Evolutionary conservation across 1,284 basidiomycete genomes (phyloP).

Genomic region (Ustilago esculenta): DNA sequence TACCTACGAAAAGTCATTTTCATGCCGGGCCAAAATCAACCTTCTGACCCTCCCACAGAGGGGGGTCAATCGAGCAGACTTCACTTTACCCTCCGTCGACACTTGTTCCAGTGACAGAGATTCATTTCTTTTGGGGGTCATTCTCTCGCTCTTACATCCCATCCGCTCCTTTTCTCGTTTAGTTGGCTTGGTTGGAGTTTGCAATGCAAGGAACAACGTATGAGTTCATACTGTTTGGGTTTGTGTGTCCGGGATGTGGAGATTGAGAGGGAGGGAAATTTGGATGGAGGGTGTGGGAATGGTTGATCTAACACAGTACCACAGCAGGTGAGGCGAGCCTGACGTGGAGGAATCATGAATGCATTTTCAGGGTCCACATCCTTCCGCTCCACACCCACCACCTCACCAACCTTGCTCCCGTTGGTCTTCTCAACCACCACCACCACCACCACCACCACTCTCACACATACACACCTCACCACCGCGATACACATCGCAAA

Average conservation of each 20-base stretch:
- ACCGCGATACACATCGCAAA: background rate
- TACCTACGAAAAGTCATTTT: conserved; percentile 52
- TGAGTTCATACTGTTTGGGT: too few species aligned
- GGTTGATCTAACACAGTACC: too few species aligned
- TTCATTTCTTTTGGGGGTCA: conserved; percentile 20
- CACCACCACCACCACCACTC: background rate
- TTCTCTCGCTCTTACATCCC: conserved; percentile 43
- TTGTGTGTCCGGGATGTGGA: too few species aligned
- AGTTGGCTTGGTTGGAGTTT: too few species aligned
- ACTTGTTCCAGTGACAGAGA: background rate
- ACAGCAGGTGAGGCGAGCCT: too few species aligned
- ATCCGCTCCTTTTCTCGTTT: background rate
- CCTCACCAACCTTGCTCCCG: background rate
- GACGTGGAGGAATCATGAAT: too few species aligned
- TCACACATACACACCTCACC: background rate
- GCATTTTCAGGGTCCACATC: too few species aligned
- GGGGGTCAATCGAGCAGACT: too few species aligned
- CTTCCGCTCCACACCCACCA: background rate
- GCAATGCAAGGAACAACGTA: too few species aligned
- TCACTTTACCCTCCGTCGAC: conserved; percentile 49
- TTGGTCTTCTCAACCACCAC: background rate
- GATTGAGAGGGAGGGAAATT: too few species aligned
- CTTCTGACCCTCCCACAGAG: too few species aligned
- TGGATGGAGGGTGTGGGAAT: too few species aligned
- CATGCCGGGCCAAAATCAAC: conserved; percentile 59